These are phyloP conservation scores for Parietichytrium sp. DNA, from an alignment of 108 stramenopile genomes.

Conservation along the genomic window DNA sequence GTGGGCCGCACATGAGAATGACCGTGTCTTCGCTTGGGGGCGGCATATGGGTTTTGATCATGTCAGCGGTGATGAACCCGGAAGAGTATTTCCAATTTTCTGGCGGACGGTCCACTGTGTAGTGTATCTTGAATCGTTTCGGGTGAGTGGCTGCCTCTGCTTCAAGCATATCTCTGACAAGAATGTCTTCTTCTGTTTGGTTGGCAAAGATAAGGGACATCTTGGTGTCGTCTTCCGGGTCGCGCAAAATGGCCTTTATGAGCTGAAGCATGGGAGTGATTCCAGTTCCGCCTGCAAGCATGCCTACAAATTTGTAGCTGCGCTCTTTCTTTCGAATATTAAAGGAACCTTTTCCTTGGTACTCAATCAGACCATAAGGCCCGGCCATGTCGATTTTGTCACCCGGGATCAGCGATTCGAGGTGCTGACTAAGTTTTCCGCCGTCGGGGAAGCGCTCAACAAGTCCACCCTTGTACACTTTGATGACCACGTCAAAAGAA, in stretches of 20 bases:
- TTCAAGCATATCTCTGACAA: conserved; percentile 82
- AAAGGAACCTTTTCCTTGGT: conserved; percentile 79
- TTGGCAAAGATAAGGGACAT: conserved; percentile 87
- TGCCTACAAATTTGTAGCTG: conserved; percentile 72
- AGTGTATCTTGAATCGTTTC: conserved; percentile 81
- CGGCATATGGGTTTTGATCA: conserved; percentile 75
- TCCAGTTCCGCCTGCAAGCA: conserved; percentile 96
- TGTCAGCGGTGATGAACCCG: conserved; percentile 81
- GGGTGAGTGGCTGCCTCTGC: conserved; percentile 77
- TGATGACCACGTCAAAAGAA: conserved; percentile 77
- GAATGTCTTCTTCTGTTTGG: conserved; percentile 83
- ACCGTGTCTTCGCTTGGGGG: conserved; percentile 66
- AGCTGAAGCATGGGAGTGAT: conserved; percentile 95
- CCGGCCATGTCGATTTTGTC: conserved; percentile 74
- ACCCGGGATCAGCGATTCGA: conserved; percentile 44
- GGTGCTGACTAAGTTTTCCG: conserved; percentile 41
- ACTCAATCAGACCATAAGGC: conserved; percentile 83
- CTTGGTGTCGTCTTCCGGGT: conserved; percentile 77
- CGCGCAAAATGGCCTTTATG: conserved; percentile 75
- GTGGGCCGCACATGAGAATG: conserved; percentile 95
- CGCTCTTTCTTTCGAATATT: conserved; percentile 77
- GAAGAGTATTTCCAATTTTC: conserved; percentile 59
- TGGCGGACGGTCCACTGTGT: conserved; percentile 70
- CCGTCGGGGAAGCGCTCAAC: conserved; percentile 52
- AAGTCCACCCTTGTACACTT: conserved; percentile 60